Evolutionary conservation across 129 eudicot species (phyloP), one percentile per base, ranked within the genome.

Genomic region (Chrysanthemum makinoi): DNA sequence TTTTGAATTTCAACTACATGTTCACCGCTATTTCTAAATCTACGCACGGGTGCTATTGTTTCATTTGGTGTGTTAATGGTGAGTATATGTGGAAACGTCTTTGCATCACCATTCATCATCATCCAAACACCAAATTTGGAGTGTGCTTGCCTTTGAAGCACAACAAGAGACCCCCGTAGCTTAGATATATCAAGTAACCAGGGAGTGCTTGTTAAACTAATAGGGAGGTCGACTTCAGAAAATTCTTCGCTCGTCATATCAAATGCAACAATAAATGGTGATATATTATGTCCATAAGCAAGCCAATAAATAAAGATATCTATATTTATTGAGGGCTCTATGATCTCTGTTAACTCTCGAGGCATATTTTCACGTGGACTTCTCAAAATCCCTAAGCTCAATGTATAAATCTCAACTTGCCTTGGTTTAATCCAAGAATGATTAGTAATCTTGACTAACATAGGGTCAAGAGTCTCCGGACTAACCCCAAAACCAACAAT

Each of bases 1-100:
- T 3, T 18, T 2, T 2, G 18, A 52, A 14, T 61, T 26, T 61
- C 18, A 28, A 61, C 15, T 4, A 28, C 14, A 61, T 16, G 15
- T 61, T 72, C 63, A 66, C 84, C 86, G 4, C 58, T 80, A 56
- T 79, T 75, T 55, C 76, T 68, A 79, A 85, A 82, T 47, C 76
- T 22, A 24, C 79, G 55, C 28, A 10, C 55, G 22, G 69, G 3
- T 56, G 1, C 33, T 10, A 35, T 4, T 22, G 24, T 22, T 22
- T 0, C 24, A 22, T 22, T 22, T 22, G 24, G 35, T 30, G 35
- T 66, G 35, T 64, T 7, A 49, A 85, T 33, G 18, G 54, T 59
- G 24, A 75, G 69, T 30, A 82, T 33, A 55, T 68, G 61, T 5
- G 69, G 35, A 10, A 63, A 63, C 16, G 24, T 14, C 5, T 63